Conservation (phyloP, 2,329 filamentous ascomycete genomes). For the Claviceps pusilla region DNA sequence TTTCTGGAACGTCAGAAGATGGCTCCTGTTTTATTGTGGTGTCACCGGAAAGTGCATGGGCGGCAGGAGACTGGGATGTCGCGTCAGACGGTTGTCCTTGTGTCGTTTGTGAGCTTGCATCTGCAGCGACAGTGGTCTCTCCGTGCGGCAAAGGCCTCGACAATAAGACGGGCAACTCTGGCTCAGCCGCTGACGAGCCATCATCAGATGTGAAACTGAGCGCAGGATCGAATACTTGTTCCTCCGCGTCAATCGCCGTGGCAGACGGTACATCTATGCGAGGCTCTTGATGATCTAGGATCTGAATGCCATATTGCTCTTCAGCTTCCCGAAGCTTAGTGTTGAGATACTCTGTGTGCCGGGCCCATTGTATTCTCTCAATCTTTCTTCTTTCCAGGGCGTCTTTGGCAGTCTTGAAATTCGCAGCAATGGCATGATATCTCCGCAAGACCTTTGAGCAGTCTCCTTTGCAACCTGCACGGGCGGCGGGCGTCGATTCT, state of each 20-base stretch:
- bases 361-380: slow-evolving; percentile 29
- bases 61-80: slow-evolving; percentile 11
- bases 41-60: slow-evolving; percentile 7
- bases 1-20: slow-evolving; percentile 35
- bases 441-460: slow-evolving; percentile 24
- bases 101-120: slow-evolving; percentile 14
- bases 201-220: slow-evolving; percentile 3
- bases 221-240: neutral
- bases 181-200: neutral
- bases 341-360: slow-evolving; percentile 28
- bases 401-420: slow-evolving; percentile 26
- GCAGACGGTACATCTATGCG: slow-evolving; percentile 1
- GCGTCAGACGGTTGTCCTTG: slow-evolving; percentile 14
- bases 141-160: neutral
- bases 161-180: slow-evolving; percentile 1
- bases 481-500: slow-evolving; percentile 11
- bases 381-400: slow-evolving; percentile 25
- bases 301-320: slow-evolving; percentile 19
- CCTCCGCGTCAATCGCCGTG: slow-evolving; percentile 4
- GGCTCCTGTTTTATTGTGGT: slow-evolving; percentile 33
- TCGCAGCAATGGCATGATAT: slow-evolving; percentile 25
- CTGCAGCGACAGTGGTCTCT: slow-evolving; percentile 3
- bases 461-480: slow-evolving; percentile 10
- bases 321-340: slow-evolving; percentile 29
- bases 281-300: slow-evolving; percentile 10